These are phyloP conservation scores for Prunus mira DNA, from an alignment of 306 rosid genomes.

Conservation along the genomic window DNA sequence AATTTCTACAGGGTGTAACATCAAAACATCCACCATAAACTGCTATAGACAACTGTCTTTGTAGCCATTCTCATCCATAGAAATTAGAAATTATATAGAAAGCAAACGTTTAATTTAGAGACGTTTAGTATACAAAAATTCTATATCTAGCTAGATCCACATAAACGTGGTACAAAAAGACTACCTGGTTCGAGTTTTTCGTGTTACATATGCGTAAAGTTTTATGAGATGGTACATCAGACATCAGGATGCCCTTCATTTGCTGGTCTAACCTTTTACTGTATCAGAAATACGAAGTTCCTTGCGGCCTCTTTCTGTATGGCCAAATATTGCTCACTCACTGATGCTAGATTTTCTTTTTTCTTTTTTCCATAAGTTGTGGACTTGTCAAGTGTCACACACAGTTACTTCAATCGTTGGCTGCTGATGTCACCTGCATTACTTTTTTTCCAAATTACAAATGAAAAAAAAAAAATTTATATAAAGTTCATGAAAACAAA, in stretches of 20 bases:
- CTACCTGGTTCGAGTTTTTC: slow-evolving; percentile 1
- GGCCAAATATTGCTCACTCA: background rate
- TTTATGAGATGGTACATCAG: slow-evolving; percentile 1
- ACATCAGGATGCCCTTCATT: slow-evolving; percentile 7
- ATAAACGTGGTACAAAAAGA: background rate
- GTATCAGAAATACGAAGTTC: background rate
- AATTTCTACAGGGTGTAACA: background rate
- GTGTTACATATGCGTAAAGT: background rate
- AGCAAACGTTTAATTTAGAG: background rate
- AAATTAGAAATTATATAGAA: background rate
- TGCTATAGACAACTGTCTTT: background rate
- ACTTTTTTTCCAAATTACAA: slow-evolving; percentile 20
- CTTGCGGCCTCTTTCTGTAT: background rate
- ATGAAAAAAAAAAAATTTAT: background rate
- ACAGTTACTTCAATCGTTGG: slow-evolving; percentile 48
- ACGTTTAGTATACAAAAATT: background rate
- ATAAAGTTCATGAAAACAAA: background rate
- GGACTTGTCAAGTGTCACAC: background rate
- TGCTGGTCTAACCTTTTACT: background rate
- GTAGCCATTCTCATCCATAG: slow-evolving; percentile 1
- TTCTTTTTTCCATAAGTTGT: no score
- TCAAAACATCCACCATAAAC: background rate
- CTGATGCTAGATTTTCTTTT: no score
- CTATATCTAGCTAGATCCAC: slow-evolving; percentile 1
- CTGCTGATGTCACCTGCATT: slow-evolving; percentile 67